Evolutionary conservation across 2,329 filamentous ascomycete species (phyloP).

Genomic region (Akanthomyces dipterigenus): DNA sequence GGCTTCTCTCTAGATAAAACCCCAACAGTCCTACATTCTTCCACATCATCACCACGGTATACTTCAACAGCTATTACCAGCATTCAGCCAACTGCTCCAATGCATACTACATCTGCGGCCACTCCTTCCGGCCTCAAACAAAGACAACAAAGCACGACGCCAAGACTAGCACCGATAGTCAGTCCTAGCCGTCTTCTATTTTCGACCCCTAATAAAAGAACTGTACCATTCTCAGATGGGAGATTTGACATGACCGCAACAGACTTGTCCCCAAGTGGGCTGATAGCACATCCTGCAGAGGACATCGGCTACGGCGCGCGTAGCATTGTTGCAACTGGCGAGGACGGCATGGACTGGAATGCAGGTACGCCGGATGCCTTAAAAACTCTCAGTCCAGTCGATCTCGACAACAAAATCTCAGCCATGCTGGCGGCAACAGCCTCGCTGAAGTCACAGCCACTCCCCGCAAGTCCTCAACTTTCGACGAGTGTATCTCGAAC

Average conservation of each 20-base stretch:
- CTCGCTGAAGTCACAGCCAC: conserved; percentile 25
- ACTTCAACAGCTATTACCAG: not conserved
- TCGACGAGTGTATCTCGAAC: no score
- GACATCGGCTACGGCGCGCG: no score
- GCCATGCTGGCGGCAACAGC: conserved; percentile 32
- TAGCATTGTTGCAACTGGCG: not conserved
- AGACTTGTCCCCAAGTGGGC: no score
- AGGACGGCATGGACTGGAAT: not conserved
- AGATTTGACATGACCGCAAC: not conserved
- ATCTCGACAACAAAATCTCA: conserved; percentile 23
- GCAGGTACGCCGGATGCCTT: not conserved
- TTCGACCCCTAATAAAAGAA: not conserved
- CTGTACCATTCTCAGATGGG: not conserved
- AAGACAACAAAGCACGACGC: not conserved
- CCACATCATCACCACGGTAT: not conserved
- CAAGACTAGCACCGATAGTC: not conserved
- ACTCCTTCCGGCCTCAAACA: not conserved
- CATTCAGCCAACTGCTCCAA: not conserved
- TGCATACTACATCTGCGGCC: not conserved
- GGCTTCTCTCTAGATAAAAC: not conserved
- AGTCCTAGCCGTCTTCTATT: not conserved
- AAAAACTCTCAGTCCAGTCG: no score
- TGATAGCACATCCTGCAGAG: not conserved
- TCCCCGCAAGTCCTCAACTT: conserved; percentile 15
- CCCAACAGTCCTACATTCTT: not conserved